Evolutionary conservation across 140 eudicot genomes (phyloP), one percentile per base, ranked within the genome.

Genomic region (Anethum foeniculum): DNA sequence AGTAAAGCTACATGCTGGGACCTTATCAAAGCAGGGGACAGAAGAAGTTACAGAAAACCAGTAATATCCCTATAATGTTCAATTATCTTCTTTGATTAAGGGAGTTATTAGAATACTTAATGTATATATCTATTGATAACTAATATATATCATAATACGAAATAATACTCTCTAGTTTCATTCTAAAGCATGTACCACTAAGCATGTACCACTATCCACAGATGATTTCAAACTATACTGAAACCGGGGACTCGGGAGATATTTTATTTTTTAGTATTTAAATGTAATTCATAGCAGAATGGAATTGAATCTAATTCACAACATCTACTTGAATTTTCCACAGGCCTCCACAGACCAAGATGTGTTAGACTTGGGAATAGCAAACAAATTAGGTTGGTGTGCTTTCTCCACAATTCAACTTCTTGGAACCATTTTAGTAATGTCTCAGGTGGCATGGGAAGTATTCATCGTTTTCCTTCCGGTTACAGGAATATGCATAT

Each of bases 401-500:
- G 73, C 73, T 28, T 67, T 67, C 43, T 67, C 73, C 38, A 28
- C 41, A 14, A 67, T 67, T 15, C 73, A 67, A 67, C 38, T 67
- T 28, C 41, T 67, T 30, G 73, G 73, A 43, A 13, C 4, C 43
- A 67, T 67, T 67, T 1, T 32, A 13, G 73, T 67, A 67, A 67
- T 67, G 73, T 67, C 73, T 32, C 73, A 67, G 73, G 73, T 15
- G 73, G 73, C 73, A 3, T 67, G 73, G 73, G 73, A 67, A 30
- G 73, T 67, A 67, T 67, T 67, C 1, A 67, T 67, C 73, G 3
- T 67, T 43, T 67, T 67, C 23, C 38, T 67, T 67, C 73, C 73
- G 0, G 73, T 67, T 28, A 67, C 73, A 67, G 73, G 43, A 52
- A 76, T 95, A 76, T 95, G 99, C 86, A 78, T 93, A 32, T 89